Percentiles rank a stretch among this genome's conserved stretches.
Evolutionary conservation across 164 flowering plant genomes (phyloP).

Genomic region (Piper longum): DNA sequence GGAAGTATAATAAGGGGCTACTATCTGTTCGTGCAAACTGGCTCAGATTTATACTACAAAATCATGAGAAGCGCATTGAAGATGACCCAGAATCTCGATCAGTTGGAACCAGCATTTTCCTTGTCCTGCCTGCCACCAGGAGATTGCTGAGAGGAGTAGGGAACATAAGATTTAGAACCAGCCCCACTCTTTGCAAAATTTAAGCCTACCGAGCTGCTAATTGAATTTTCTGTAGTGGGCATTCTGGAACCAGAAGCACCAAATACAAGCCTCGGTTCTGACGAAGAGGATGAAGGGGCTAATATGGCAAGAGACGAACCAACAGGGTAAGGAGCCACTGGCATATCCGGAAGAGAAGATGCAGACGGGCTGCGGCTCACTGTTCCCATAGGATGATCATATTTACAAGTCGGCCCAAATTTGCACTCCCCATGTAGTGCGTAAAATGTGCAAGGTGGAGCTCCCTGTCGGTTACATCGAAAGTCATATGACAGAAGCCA

Average conservation of each 20-base stretch:
- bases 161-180: constrained; percentile 23
- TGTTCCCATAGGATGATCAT: constrained; percentile 66
- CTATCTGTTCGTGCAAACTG: constrained; percentile 9
- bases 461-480: constrained; percentile 39
- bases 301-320: constrained; percentile 65
- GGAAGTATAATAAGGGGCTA: constrained; percentile 1
- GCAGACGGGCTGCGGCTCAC: constrained; percentile 89
- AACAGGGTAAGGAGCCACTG: constrained; percentile 91
- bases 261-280: constrained; percentile 54
- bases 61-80: constrained; percentile 5
- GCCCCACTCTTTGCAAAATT: constrained; percentile 36
- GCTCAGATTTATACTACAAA: not conserved
- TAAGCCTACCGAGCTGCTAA: constrained; percentile 54
- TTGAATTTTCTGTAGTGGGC: constrained; percentile 38
- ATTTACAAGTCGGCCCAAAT: constrained; percentile 78
- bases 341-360: constrained; percentile 85
- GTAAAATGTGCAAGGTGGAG: constrained; percentile 56
- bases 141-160: constrained; percentile 29
- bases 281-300: constrained; percentile 80
- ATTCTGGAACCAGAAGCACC: constrained; percentile 28
- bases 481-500: not conserved
- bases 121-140: constrained; percentile 16
- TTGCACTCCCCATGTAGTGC: constrained; percentile 76
- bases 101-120: constrained; percentile 26
- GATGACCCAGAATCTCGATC: constrained; percentile 8